These are phyloP conservation scores for Cyclospora cayetanensis DNA, from an alignment of 169 alveolate genomes.

Conservation along the genomic window DNA sequence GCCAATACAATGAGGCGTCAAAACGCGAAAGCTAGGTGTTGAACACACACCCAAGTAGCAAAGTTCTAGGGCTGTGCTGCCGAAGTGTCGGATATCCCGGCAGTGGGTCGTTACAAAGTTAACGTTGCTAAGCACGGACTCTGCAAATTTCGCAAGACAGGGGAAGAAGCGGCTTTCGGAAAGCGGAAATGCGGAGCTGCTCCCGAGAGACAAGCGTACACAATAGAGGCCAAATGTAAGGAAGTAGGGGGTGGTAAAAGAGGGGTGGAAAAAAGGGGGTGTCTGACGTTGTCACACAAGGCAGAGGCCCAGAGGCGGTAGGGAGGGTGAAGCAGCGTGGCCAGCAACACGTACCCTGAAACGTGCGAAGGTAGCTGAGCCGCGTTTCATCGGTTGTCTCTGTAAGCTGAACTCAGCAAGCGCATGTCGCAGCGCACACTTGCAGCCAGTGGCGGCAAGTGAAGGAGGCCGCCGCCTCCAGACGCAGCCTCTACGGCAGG, in stretches of 20 bases:
- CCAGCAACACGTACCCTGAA: neutral
- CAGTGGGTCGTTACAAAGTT: constrained; percentile 9
- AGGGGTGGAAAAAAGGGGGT: too few species aligned
- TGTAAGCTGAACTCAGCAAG: neutral
- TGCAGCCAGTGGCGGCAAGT: neutral
- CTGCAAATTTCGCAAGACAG: too few species aligned
- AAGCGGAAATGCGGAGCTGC: too few species aligned
- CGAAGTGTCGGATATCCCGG: constrained; percentile 51
- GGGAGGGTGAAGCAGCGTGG: too few species aligned
- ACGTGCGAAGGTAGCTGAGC: neutral
- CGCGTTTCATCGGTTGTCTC: neutral
- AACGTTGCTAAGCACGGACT: neutral
- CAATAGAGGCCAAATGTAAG: too few species aligned
- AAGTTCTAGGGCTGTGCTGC: constrained; percentile 54
- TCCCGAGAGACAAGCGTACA: too few species aligned
- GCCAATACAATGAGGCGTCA: neutral
- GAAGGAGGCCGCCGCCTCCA: too few species aligned
- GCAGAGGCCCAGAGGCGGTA: too few species aligned
- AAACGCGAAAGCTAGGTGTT: neutral
- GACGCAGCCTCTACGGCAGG: too few species aligned
- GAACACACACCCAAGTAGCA: constrained; percentile 48
- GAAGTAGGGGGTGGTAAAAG: too few species aligned
- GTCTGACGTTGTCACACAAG: too few species aligned
- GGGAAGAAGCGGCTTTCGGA: too few species aligned
- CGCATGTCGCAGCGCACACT: neutral